A percentile compares a stretch with the other conserved stretches of the same genome.
Conservation (phyloP, 1,284 basidiomycete genomes). For the Melampsora medusae region DNA sequence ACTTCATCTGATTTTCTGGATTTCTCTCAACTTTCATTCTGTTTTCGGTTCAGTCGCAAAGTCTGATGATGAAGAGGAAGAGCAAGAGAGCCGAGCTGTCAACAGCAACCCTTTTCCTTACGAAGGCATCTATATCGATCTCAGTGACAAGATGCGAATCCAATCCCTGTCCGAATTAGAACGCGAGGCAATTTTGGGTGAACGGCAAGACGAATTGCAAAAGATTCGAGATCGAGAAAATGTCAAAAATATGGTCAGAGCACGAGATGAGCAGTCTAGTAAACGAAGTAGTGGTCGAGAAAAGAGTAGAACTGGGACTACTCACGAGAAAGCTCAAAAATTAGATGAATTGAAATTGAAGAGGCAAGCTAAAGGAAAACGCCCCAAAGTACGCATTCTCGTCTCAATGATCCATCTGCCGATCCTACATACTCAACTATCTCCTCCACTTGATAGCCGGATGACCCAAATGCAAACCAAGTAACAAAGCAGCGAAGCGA, state of each 20-base stretch:
- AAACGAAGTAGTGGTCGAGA: slow-evolving; percentile 38
- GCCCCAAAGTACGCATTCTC: slow-evolving; percentile 10
- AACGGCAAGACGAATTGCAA: slow-evolving; percentile 40
- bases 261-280: slow-evolving; percentile 25
- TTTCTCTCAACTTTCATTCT: background rate
- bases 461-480: slow-evolving; percentile 11
- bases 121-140: slow-evolving; percentile 39
- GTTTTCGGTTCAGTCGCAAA: background rate
- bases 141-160: slow-evolving; percentile 16
- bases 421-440: background rate
- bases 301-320: slow-evolving; percentile 29
- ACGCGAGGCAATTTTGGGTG: slow-evolving; percentile 37
- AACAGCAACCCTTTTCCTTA: slow-evolving; percentile 27
- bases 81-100: slow-evolving; percentile 9
- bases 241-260: slow-evolving; percentile 42
- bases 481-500: slow-evolving; percentile 1
- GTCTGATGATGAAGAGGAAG: slow-evolving; percentile 28
- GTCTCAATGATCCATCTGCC: background rate
- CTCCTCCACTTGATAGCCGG: slow-evolving; percentile 1
- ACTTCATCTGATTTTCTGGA: background rate
- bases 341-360: slow-evolving; percentile 41
- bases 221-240: slow-evolving; percentile 41
- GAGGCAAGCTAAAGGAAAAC: slow-evolving; percentile 37
- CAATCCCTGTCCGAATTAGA: slow-evolving; percentile 38
- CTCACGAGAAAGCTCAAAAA: slow-evolving; percentile 38